Evolutionary conservation across 1,139 yeast genomes (phyloP).

Genomic region (Geotrichum citri-aurantii): DNA sequence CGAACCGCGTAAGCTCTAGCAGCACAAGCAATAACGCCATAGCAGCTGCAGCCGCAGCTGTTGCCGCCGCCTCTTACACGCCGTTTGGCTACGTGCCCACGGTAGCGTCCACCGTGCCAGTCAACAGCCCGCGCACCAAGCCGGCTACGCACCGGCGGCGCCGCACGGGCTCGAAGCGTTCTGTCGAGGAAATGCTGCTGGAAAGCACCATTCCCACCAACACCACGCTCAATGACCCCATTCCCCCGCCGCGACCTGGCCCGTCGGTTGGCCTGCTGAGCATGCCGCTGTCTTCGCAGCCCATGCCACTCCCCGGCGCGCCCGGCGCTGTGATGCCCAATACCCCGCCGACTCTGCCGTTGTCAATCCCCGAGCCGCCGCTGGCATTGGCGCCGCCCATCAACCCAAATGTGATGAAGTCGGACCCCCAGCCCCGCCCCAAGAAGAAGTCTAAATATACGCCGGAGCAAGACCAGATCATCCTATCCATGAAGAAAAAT

Average conservation of each 20-base stretch:
- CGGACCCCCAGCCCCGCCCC: slow-evolving; percentile 45
- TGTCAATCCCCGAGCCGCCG: slow-evolving; percentile 34
- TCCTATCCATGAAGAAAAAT: slow-evolving; percentile 52
- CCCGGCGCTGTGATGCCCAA: neutral
- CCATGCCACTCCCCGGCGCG: slow-evolving; percentile 29
- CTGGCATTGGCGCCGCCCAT: slow-evolving; percentile 31
- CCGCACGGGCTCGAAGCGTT: slow-evolving; percentile 29
- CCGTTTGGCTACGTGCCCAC: slow-evolving; percentile 24
- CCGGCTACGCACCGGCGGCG: slow-evolving; percentile 23
- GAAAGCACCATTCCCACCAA: slow-evolving; percentile 28
- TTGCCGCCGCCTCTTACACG: slow-evolving; percentile 17
- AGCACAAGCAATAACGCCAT: neutral
- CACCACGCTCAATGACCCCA: slow-evolving; percentile 15
- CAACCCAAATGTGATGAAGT: slow-evolving; percentile 34
- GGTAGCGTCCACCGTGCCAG: slow-evolving; percentile 25
- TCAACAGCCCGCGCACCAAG: slow-evolving; percentile 18
- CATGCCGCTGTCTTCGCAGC: slow-evolving; percentile 27
- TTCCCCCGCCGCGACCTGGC: slow-evolving; percentile 6
- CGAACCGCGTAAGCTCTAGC: neutral
- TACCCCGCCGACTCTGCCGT: slow-evolving; percentile 24
- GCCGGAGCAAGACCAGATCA: slow-evolving; percentile 60
- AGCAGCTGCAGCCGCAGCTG: neutral
- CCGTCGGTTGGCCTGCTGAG: slow-evolving; percentile 14
- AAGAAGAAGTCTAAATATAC: slow-evolving; percentile 65
- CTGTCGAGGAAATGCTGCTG: slow-evolving; percentile 30